Evolutionary conservation across 441 rosid species (phyloP).

Genomic region (Gossypium trilobum): DNA sequence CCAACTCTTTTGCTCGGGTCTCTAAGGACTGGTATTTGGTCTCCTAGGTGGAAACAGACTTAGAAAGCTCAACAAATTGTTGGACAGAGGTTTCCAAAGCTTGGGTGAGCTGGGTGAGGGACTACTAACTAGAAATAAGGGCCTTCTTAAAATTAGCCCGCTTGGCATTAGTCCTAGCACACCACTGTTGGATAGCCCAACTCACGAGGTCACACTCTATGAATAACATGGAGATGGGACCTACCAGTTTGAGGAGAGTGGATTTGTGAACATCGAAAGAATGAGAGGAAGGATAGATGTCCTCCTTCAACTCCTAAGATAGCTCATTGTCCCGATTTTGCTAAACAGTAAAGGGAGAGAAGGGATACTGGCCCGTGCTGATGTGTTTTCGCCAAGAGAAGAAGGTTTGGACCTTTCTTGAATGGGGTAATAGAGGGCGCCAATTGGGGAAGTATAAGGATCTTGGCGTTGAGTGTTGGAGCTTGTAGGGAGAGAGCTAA

Average conservation of each 20-base stretch:
- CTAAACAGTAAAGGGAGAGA: background rate
- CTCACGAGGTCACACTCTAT: background rate
- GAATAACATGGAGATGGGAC: background rate
- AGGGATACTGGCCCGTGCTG: background rate
- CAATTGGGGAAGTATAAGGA: background rate
- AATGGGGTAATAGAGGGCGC: background rate
- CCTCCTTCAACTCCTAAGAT: background rate
- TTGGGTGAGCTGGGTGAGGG: background rate
- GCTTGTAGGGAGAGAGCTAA: background rate
- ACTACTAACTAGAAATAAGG: background rate
- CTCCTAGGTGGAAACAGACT: background rate
- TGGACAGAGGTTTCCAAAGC: background rate
- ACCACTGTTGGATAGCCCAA: background rate
- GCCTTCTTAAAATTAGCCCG: background rate
- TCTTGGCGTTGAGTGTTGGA: background rate
- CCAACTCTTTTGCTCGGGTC: background rate
- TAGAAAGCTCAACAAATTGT: background rate
- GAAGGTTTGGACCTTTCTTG: background rate
- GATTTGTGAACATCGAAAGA: background rate
- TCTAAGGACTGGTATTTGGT: background rate
- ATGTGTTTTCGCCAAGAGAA: background rate
- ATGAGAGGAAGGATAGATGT: background rate
- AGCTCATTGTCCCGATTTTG: background rate
- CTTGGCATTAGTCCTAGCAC: background rate
- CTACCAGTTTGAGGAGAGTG: background rate